A percentile compares a stretch with the other conserved stretches of the same genome.
These are phyloP conservation scores for Pythium aristosporum DNA, from an alignment of 352 stramenopile genomes.

Conservation along the genomic window DNA sequence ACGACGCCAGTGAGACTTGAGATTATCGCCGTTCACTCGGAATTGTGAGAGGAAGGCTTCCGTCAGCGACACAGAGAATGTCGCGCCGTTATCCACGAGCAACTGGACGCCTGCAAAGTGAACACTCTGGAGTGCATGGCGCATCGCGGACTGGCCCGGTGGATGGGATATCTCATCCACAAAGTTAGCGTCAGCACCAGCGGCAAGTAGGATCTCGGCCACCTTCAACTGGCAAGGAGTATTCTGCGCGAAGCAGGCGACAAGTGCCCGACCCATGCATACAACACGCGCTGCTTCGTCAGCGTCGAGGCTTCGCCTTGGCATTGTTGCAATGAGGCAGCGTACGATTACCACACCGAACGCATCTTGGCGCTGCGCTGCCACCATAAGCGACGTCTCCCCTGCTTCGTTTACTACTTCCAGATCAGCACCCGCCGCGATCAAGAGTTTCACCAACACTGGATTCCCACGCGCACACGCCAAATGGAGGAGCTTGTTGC, in stretches of 20 bases:
- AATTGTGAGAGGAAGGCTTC: constrained; percentile 42
- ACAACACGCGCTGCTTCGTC: constrained; percentile 4
- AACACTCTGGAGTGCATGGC: constrained; percentile 32
- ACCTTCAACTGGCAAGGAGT: constrained; percentile 41
- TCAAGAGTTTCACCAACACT: constrained; percentile 35
- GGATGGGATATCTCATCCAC: constrained; percentile 11
- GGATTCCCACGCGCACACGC: constrained; percentile 37
- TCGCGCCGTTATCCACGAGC: constrained; percentile 40
- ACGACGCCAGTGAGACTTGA: constrained; percentile 33
- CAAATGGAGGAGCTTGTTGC: constrained; percentile 45
- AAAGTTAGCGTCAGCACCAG: constrained; percentile 33
- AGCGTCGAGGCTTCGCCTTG: background rate
- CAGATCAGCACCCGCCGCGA: constrained; percentile 40
- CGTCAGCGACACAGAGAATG: constrained; percentile 26
- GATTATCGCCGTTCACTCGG: constrained; percentile 12
- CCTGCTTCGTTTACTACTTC: constrained; percentile 27
- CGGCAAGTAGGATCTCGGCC: constrained; percentile 39
- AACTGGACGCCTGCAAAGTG: constrained; percentile 42
- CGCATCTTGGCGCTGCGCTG: constrained; percentile 40
- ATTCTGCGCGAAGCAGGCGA: constrained; percentile 38
- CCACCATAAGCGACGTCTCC: constrained; percentile 38
- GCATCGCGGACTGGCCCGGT: constrained; percentile 33
- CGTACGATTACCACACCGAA: constrained; percentile 35
- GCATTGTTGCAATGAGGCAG: constrained; percentile 24
- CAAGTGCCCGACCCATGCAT: constrained; percentile 32